Evolutionary conservation across 805 yeast genomes (phyloP).

Genomic region (Yamadazyma kitorensis): DNA sequence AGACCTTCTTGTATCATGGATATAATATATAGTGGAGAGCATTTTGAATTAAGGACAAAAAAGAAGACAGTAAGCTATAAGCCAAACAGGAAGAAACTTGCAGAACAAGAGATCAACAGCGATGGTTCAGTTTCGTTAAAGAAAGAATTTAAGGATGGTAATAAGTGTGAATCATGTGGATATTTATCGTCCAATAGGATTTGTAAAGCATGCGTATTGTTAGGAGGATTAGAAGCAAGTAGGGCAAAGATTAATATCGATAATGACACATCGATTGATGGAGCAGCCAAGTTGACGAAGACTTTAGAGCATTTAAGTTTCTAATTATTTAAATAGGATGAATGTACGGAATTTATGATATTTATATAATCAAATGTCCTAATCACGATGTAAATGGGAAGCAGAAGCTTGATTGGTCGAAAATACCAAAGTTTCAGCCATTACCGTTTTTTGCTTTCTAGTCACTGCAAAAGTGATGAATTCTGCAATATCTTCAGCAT

Average conservation of each 20-base stretch:
- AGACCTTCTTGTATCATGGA: conserved; percentile 93
- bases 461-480: conserved; percentile 63
- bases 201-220: conserved; percentile 88
- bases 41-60: conserved; percentile 61
- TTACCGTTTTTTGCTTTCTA: conserved; percentile 67
- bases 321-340: no score
- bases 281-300: conserved; percentile 62
- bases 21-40: conserved; percentile 92
- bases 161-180: conserved; percentile 84
- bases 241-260: conserved; percentile 66
- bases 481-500: conserved; percentile 75
- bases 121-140: conserved; percentile 61
- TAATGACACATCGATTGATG: conserved; percentile 48
- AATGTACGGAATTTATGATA: no score
- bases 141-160: conserved; percentile 53
- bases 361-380: no score
- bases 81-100: conserved; percentile 18
- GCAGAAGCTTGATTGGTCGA: conserved; percentile 86
- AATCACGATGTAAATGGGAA: conserved; percentile 48
- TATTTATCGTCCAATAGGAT: conserved; percentile 83
- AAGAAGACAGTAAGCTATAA: conserved; percentile 42
- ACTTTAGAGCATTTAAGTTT: conserved; percentile 65
- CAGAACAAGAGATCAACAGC: conserved; percentile 51
- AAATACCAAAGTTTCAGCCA: conserved; percentile 80
- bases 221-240: conserved; percentile 78